Percentiles rank a stretch among this genome's conserved stretches.
phyloP scores from a whole-genome alignment of 345 rosid genomes.

The Sonneratia caseolaris region DNA sequence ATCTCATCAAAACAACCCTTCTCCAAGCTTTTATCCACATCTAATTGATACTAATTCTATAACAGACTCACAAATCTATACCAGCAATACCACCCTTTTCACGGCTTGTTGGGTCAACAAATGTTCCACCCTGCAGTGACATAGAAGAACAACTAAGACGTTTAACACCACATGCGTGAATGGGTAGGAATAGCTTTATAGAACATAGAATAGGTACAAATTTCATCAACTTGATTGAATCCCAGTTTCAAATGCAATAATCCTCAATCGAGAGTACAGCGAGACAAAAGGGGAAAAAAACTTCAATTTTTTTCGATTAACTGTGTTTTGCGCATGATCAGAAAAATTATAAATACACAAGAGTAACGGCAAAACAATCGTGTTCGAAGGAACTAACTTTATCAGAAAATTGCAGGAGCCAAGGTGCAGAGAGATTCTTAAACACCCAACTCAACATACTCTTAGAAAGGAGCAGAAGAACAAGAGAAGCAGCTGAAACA shows the following conservation, averaged over 20 bases:
- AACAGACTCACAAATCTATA: neutral
- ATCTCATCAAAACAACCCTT: slow-evolving; percentile 21
- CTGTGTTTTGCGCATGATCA: neutral
- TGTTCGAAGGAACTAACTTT: neutral
- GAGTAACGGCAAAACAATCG: neutral
- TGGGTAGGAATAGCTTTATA: neutral
- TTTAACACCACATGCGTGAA: neutral
- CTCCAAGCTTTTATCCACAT: neutral
- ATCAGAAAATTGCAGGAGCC: neutral
- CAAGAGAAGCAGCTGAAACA: neutral
- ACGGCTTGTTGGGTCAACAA: neutral
- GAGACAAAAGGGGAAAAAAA: neutral
- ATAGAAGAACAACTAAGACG: neutral
- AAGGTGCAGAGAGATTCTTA: neutral
- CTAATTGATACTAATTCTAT: neutral
- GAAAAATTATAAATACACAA: neutral
- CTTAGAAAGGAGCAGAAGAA: neutral
- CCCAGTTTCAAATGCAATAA: neutral
- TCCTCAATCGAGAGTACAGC: neutral
- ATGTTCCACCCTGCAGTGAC: neutral
- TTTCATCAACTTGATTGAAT: neutral
- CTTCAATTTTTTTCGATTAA: neutral
- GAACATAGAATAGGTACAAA: neutral
- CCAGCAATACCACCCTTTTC: neutral
- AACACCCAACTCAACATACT: neutral